Conservation (phyloP, 2,329 filamentous ascomycete species). For the Daldinia eschscholtzii region DNA sequence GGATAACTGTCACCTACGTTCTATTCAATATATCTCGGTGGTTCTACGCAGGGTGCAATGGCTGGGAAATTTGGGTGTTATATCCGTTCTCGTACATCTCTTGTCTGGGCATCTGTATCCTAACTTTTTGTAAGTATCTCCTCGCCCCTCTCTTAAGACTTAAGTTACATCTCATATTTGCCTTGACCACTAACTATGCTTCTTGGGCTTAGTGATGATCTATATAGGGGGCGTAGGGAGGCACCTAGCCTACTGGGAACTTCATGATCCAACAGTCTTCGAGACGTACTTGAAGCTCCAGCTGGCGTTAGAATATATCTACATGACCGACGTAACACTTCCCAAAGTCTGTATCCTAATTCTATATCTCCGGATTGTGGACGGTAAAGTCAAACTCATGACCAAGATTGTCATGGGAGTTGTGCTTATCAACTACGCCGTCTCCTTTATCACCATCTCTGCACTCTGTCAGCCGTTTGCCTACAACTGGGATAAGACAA, state of each 20-base stretch:
- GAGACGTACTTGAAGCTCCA: constrained; percentile 3
- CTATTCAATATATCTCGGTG: constrained; percentile 1
- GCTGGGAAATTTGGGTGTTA: constrained; percentile 12
- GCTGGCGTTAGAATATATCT: constrained; percentile 1
- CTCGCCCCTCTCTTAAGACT: background rate
- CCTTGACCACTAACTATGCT: background rate
- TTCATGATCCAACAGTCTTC: background rate
- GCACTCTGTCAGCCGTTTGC: constrained; percentile 10
- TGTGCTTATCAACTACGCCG: background rate
- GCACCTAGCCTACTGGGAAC: background rate
- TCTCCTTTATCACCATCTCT: background rate
- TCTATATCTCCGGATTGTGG: constrained; percentile 6
- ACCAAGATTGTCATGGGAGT: background rate
- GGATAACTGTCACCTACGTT: constrained; percentile 1
- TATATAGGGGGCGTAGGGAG: constrained; percentile 4
- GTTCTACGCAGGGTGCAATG: constrained; percentile 1
- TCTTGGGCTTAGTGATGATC: background rate
- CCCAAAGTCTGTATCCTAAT: constrained; percentile 7
- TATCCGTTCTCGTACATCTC: constrained; percentile 12
- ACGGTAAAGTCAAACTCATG: background rate
- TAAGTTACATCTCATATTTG: background rate
- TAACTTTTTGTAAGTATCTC: background rate
- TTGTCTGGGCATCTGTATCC: background rate
- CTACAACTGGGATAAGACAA: constrained; percentile 19
- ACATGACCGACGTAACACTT: background rate